Conservation (phyloP, 805 yeast species). For the Starmerella tilneyi region DNA sequence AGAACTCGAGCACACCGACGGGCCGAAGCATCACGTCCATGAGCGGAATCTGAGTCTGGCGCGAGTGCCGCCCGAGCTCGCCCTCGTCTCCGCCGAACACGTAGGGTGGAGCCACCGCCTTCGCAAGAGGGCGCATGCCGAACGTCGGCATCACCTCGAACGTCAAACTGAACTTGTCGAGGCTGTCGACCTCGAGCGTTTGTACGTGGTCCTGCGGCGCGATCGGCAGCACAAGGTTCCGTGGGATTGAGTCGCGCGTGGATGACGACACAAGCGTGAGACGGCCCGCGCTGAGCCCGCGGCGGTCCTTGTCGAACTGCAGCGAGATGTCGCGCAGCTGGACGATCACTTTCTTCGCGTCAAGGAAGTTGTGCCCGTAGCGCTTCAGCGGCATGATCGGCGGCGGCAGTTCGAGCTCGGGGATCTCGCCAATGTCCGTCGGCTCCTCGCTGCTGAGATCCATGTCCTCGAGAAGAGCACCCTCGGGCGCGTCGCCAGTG, state of each 20-base stretch:
- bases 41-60: conserved; percentile 48
- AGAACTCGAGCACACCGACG: conserved; percentile 69
- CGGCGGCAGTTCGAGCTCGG: conserved; percentile 87
- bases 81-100: conserved; percentile 32
- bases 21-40: conserved; percentile 71
- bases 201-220: conserved; percentile 56
- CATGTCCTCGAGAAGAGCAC: conserved; percentile 3
- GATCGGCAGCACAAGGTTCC: conserved; percentile 72
- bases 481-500: conserved; percentile 10
- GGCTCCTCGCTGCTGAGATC: conserved; percentile 19
- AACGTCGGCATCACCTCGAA: conserved; percentile 89
- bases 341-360: conserved; percentile 66
- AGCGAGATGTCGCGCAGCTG: conserved; percentile 48
- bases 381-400: conserved; percentile 88
- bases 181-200: conserved; percentile 73
- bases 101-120: conserved; percentile 65
- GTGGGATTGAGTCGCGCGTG: conserved; percentile 72
- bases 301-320: conserved; percentile 36
- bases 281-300: conserved; percentile 40
- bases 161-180: conserved; percentile 64
- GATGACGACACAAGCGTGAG: conserved; percentile 64
- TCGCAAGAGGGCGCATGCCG: conserved; percentile 86
- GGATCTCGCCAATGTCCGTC: conserved; percentile 43
- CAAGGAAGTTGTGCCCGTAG: conserved; percentile 92
- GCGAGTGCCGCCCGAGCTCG: conserved; percentile 26